phyloP scores from a whole-genome alignment of 2,329 filamentous ascomycete genomes.

The Cordyceps sp. region DNA sequence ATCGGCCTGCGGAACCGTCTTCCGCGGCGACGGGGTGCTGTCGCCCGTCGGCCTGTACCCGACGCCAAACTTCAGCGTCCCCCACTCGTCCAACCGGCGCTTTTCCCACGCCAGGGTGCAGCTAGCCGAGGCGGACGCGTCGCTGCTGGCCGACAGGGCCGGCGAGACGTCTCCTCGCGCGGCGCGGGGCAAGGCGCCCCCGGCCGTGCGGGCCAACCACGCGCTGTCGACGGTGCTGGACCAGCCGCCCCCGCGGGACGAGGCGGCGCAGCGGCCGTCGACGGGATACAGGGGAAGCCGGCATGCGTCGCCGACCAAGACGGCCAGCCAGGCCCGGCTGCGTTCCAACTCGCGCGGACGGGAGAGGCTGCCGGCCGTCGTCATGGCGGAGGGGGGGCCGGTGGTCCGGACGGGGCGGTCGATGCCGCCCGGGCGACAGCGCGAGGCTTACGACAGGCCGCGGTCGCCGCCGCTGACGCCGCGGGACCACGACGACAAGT shows the following conservation, averaged over 20 bases:
- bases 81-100: conserved; percentile 26
- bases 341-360: conserved; percentile 2
- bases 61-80: conserved; percentile 37
- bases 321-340: neutral
- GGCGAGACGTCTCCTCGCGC: conserved; percentile 4
- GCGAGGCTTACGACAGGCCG: neutral
- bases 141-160: conserved; percentile 4
- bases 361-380: neutral
- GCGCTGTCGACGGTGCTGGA: conserved; percentile 38
- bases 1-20: conserved; percentile 2
- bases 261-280: conserved; percentile 12
- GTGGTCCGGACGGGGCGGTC: conserved; percentile 6
- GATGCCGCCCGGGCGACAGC: neutral
- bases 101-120: conserved; percentile 23
- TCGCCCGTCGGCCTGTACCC: conserved; percentile 8
- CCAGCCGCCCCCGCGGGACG: conserved; percentile 26
- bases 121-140: conserved; percentile 4
- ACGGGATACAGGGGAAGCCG: conserved; percentile 7
- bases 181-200: conserved; percentile 23
- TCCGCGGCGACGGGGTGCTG: conserved; percentile 2
- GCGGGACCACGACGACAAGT: conserved; percentile 4
- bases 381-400: too few species aligned
- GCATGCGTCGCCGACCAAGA: conserved; percentile 2
- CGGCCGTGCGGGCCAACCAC: conserved; percentile 28
- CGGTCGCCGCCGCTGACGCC: conserved; percentile 1